Percentiles rank a stretch among this genome's conserved stretches.
phyloP scores from a whole-genome alignment of 148 eudicot species.

The Cornus kousa region DNA sequence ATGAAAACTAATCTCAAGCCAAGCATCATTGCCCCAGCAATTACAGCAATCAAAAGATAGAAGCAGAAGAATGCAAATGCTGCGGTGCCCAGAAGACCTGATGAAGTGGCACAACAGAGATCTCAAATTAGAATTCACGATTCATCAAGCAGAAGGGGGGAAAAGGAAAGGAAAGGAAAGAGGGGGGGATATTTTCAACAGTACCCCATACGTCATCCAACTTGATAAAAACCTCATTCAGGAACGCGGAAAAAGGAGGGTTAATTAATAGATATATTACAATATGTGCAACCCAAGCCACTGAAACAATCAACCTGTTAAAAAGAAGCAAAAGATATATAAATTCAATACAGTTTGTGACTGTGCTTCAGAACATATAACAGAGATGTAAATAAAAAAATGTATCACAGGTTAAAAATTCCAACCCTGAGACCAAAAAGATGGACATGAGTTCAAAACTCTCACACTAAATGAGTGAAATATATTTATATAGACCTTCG shows the following conservation, averaged over 20 bases:
- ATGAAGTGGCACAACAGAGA: constrained; percentile 22
- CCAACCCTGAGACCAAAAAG: background rate
- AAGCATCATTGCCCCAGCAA: constrained; percentile 96
- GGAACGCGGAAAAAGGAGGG: constrained; percentile 92
- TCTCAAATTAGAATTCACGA: constrained; percentile 13
- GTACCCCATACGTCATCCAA: constrained; percentile 92
- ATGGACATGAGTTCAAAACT: background rate
- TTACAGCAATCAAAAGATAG: constrained; percentile 88
- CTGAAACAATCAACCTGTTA: constrained; percentile 89
- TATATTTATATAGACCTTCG: too few relatives aligned
- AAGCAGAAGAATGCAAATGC: constrained; percentile 99
- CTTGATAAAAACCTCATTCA: constrained; percentile 87
- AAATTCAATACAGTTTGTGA: constrained; percentile 9
- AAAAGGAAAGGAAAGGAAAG: background rate
- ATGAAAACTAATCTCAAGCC: constrained; percentile 92
- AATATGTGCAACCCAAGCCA: constrained; percentile 95
- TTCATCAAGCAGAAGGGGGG: background rate
- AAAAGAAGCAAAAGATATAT: constrained; percentile 10
- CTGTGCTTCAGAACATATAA: background rate
- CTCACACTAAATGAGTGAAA: background rate
- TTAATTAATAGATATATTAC: constrained; percentile 82
- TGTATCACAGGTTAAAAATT: background rate
- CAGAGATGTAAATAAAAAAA: background rate
- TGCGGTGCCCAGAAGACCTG: constrained; percentile 94
- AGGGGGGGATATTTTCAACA: background rate